Base-by-base conservation (phyloP, 2,329 filamentous ascomycete species). In the Pezizomycotina sp. region DNA sequence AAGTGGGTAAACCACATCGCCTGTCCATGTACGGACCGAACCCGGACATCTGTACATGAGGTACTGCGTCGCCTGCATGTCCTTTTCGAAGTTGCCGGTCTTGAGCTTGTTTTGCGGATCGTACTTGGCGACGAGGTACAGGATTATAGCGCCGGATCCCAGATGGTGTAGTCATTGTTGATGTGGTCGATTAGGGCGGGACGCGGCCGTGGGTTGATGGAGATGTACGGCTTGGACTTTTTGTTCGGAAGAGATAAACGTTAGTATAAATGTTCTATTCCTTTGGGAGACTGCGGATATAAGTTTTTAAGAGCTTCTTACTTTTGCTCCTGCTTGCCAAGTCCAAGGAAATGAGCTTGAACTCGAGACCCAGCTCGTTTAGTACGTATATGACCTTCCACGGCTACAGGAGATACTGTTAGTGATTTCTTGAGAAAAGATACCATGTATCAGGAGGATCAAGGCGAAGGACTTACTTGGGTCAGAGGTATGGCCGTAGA, bases 111-210 rank as follows among this genome's bases (percentile, higher is more conserved):
- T 47, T 6, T 58, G 47, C 25, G 49, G 58, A 50, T 66, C 61
- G 52, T 65, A 65, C 7, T 45, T 52, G 16, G 58, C 56, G 35
- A 60, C 47, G 12, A 66, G 47, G 36, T 66, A 67, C 38, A 61
- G 56, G 39, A 67, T 47, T 46, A 65, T 63, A 10, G 64, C 63
- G 18, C 61, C 61, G 8, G 58, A 61, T 66, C 63, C 58, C 60
- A 67, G 21, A 63, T 54, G 0, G 56, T 60, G 23, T 66, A 51
- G 36, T 54, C 57, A 23, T 60, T 64, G 40, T 59, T 59, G 36
- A 59, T 58, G 45, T 65, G 62, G 34, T 62, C 50, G 23, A 64
- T 49, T 16, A 57, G 51, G 6, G 52, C 38, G 1, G 55, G 55
- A n/a, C 53, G 51, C 15, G 55, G 54, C 36, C 56, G 57, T 16